phyloP scores from a whole-genome alignment of 257 asterid species.

The Leptodermis oblonga region DNA sequence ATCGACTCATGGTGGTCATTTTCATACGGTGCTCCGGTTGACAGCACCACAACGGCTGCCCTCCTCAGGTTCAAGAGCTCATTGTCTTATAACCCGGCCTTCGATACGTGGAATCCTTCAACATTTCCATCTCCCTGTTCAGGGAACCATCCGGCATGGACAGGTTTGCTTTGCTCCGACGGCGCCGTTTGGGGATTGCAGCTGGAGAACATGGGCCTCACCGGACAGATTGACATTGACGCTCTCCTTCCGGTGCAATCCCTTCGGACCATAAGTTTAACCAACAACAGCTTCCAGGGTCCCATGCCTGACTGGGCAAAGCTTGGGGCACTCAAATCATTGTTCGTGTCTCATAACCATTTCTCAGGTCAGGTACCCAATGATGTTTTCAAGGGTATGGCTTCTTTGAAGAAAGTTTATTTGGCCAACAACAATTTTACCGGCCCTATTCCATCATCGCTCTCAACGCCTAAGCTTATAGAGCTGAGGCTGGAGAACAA shows the following conservation, averaged over 20 bases:
- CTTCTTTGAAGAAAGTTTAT: slow-evolving; percentile 63
- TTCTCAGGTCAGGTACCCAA: slow-evolving; percentile 59
- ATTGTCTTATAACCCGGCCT: slow-evolving; percentile 40
- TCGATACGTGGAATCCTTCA: slow-evolving; percentile 52
- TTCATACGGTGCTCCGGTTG: slow-evolving; percentile 22
- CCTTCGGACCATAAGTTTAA: slow-evolving; percentile 66
- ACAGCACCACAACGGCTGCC: slow-evolving; percentile 21
- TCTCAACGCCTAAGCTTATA: slow-evolving; percentile 46
- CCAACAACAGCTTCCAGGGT: slow-evolving; percentile 66
- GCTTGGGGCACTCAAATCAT: slow-evolving; percentile 61
- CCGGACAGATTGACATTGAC: slow-evolving; percentile 65
- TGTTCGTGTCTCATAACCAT: slow-evolving; percentile 61
- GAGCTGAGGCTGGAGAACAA: slow-evolving; percentile 73
- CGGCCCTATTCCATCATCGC: slow-evolving; percentile 63
- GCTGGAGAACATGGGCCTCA: slow-evolving; percentile 65
- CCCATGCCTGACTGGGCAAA: slow-evolving; percentile 85
- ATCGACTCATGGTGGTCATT: not conserved
- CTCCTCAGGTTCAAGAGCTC: slow-evolving; percentile 54
- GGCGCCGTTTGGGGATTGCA: slow-evolving; percentile 75
- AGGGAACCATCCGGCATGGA: slow-evolving; percentile 50
- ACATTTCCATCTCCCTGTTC: slow-evolving; percentile 62
- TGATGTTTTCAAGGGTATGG: slow-evolving; percentile 68
- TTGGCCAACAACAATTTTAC: slow-evolving; percentile 54
- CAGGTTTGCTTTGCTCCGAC: slow-evolving; percentile 63
- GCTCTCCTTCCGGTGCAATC: slow-evolving; percentile 42